Base-by-base conservation (phyloP, 1,284 basidiomycete species). In the Mycena sp. region DNA sequence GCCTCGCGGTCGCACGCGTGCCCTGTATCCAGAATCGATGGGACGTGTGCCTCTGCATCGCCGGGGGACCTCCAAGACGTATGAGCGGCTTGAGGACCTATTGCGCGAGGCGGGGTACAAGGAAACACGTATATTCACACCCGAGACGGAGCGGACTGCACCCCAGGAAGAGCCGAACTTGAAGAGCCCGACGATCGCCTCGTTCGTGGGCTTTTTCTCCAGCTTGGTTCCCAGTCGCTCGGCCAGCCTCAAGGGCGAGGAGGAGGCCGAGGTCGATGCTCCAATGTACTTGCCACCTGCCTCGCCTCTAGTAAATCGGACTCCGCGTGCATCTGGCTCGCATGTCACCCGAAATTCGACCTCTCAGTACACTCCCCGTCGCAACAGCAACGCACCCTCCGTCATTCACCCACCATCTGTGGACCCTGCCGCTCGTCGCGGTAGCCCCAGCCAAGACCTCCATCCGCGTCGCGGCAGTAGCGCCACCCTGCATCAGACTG, bases 41-140 rank as follows among this genome's bases (percentile, higher is more conserved):
- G 81, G 83, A 10, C 85, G 87, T 41, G 86, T 91, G 7, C 91
- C 90, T 0, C 78, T 92, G 11, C 91, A 92, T 70, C 83, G 88
- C 28, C 81, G 90, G 58, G 91, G 91, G 3, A 92, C 84, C n/a
- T 91, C 91, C 2, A 85, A 84, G 64, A 91, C 88, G 12, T 94
- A 93, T 69, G 91, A 94, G 65, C 84, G 88, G 5, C 83, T 96
- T 28, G 94, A 94, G 70, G 91, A 95, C 76, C 82, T 96, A 17
- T 81, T 96, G 23, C 83, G 87, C 56, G 91, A 94, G 73, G 93
- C 93, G 0, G 94, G 94, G 4, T 95, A 95, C 82, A 94, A 93
- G 75, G 94, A 95, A 74, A 95, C 93, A 0, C 84, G 94, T 30
- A 84, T 96, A 17, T 92, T 93, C 70, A 94, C 94, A 0, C 93